Conservation (phyloP, 2,329 filamentous ascomycete species). For the Biscogniauxia sp. region DNA sequence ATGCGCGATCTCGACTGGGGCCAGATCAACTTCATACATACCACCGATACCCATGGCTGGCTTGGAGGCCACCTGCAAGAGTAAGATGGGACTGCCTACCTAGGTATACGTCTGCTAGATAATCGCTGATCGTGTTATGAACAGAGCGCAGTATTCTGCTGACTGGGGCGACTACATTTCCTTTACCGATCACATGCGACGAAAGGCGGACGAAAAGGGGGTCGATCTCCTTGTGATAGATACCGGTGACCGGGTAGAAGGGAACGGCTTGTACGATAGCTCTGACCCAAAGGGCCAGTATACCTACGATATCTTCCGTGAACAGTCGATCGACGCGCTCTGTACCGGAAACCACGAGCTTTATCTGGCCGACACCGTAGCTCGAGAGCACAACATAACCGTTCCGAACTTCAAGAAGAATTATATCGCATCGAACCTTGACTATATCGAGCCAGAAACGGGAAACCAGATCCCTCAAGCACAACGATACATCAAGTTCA, state of each 20-base stretch:
- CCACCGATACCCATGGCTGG: conserved; percentile 96
- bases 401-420: conserved; percentile 77
- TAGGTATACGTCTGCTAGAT: not conserved
- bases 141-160: conserved; percentile 81
- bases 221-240: conserved; percentile 90
- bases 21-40: conserved; percentile 96
- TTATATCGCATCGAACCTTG: conserved; percentile 90
- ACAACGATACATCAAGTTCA: conserved; percentile 82
- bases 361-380: conserved; percentile 76
- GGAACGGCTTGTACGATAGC: conserved; percentile 90
- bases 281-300: conserved; percentile 85
- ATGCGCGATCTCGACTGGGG: conserved; percentile 85
- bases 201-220: conserved; percentile 73
- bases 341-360: conserved; percentile 94
- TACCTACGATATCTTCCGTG: conserved; percentile 80
- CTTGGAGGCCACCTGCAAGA: conserved; percentile 90
- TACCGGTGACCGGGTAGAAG: conserved; percentile 89
- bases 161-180: conserved; percentile 99
- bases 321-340: conserved; percentile 81
- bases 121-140: conserved; percentile 5
- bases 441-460: conserved; percentile 74
- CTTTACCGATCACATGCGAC: conserved; percentile 79
- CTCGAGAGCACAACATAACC: conserved; percentile 74
- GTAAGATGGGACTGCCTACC: conserved; percentile 51
- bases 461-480: conserved; percentile 74